phyloP scores from a whole-genome alignment of 1,284 basidiomycete species.

The Leccinum idahoense region DNA sequence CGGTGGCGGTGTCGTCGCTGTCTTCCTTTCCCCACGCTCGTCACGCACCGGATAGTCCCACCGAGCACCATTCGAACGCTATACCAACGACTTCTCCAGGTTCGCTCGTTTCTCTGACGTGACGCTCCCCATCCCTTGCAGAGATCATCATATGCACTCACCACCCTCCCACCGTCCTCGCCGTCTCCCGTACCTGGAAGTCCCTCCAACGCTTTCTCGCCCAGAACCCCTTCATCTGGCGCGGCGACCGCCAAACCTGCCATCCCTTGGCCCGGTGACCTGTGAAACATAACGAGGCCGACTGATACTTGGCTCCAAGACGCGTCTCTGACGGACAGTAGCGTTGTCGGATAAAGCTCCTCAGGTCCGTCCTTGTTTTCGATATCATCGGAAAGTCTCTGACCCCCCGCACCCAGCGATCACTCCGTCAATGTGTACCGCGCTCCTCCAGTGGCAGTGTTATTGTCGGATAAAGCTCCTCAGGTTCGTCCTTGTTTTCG shows the following conservation, averaged over 20 bases:
- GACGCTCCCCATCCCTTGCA: conserved; percentile 38
- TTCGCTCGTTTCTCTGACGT: conserved; percentile 7
- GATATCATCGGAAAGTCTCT: neutral
- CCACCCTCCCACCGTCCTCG: conserved; percentile 39
- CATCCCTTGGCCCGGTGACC: conserved; percentile 26
- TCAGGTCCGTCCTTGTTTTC: conserved; percentile 13
- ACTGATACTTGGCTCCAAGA: conserved; percentile 1
- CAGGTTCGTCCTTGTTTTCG: conserved; percentile 10
- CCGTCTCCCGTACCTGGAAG: conserved; percentile 40
- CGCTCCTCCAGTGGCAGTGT: neutral
- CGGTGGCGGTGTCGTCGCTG: no score
- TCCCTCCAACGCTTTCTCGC: conserved; percentile 36
- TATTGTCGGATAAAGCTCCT: conserved; percentile 16
- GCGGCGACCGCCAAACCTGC: conserved; percentile 30
- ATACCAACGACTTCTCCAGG: no score
- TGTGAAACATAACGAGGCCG: conserved; percentile 34
- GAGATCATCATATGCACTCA: conserved; percentile 36
- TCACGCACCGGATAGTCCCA: no score
- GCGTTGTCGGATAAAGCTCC: conserved; percentile 17
- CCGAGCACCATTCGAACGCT: no score
- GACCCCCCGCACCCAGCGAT: conserved; percentile 8
- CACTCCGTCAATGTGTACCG: conserved; percentile 6
- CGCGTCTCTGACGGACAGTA: conserved; percentile 9
- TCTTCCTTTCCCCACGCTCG: no score
- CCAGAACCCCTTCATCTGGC: conserved; percentile 39